A percentile compares a stretch with the other conserved stretches of the same genome.
Evolutionary conservation across 1,139 yeast species (phyloP).

Genomic region (Suhomyces bribrorum): DNA sequence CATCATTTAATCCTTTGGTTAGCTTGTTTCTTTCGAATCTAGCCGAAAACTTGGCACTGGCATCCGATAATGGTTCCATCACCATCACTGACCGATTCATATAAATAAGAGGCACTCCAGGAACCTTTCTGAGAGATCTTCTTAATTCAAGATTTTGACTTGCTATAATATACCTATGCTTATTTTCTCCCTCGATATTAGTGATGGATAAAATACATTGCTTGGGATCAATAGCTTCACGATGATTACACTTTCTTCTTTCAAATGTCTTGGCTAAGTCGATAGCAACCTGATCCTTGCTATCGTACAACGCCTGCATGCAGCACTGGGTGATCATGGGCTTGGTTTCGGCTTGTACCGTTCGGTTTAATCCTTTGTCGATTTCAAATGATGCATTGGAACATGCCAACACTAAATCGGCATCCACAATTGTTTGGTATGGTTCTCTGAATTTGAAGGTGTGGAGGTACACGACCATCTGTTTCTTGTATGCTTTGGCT

Average conservation of each 20-base stretch:
- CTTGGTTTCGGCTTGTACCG: constrained; percentile 82
- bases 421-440: constrained; percentile 84
- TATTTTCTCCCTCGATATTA: constrained; percentile 70
- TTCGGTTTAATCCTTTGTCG: constrained; percentile 72
- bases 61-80: constrained; percentile 87
- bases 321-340: constrained; percentile 98
- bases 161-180: constrained; percentile 88
- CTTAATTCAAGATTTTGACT: constrained; percentile 76
- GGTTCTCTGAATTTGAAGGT: constrained; percentile 94
- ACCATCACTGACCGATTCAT: constrained; percentile 92
- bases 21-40: constrained; percentile 65
- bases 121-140: constrained; percentile 64
- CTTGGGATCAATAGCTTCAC: constrained; percentile 64
- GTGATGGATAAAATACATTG: constrained; percentile 80
- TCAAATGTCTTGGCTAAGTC: constrained; percentile 79
- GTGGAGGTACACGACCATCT: constrained; percentile 78
- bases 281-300: constrained; percentile 72
- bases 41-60: constrained; percentile 58
- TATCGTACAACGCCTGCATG: constrained; percentile 77
- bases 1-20: constrained; percentile 72
- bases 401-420: constrained; percentile 68
- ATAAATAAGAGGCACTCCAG: constrained; percentile 88
- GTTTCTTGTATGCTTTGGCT: constrained; percentile 92
- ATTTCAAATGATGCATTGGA: constrained; percentile 70
- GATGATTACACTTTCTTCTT: constrained; percentile 68